Conservation (phyloP, 2,329 filamentous ascomycete genomes). For the Pezicula neosporulosa region DNA sequence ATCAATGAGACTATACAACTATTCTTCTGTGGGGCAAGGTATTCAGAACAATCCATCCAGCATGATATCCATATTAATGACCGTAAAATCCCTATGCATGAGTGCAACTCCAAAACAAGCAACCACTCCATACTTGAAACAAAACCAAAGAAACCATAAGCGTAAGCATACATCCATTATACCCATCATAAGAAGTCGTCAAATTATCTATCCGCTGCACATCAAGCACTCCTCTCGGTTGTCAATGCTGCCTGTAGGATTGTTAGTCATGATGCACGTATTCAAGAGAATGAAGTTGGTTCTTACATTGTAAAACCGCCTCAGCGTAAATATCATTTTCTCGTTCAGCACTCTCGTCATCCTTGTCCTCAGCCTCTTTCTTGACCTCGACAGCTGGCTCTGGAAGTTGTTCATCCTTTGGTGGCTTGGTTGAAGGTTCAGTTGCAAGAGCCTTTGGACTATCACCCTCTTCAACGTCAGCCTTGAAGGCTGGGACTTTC, state of each 20-base stretch:
- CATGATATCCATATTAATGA: no score
- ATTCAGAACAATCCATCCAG: no score
- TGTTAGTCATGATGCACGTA: conserved; percentile 24
- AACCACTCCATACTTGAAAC: not conserved
- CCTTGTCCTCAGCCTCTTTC: conserved; percentile 70
- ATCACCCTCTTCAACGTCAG: conserved; percentile 72
- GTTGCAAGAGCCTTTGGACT: conserved; percentile 75
- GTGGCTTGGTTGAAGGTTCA: conserved; percentile 58
- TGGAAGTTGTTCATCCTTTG: conserved; percentile 62
- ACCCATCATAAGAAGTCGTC: conserved; percentile 11
- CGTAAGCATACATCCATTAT: conserved; percentile 21
- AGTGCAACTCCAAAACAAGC: no score
- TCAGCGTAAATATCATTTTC: conserved; percentile 96
- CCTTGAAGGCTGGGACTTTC: conserved; percentile 68
- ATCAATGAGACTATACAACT: no score
- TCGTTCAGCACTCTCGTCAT: conserved; percentile 65
- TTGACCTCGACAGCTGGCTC: conserved; percentile 49
- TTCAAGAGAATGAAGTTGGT: conserved; percentile 15
- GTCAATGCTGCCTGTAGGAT: conserved; percentile 75
- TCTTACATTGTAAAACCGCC: conserved; percentile 80
- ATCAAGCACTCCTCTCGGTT: conserved; percentile 94
- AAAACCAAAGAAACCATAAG: conserved; percentile 12
- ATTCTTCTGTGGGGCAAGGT: no score
- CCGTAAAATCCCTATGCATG: no score
- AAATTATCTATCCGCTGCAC: conserved; percentile 75